These are phyloP conservation scores for Candolleomyces efflorescens DNA, from an alignment of 768 basidiomycete genomes.

Conservation along the genomic window DNA sequence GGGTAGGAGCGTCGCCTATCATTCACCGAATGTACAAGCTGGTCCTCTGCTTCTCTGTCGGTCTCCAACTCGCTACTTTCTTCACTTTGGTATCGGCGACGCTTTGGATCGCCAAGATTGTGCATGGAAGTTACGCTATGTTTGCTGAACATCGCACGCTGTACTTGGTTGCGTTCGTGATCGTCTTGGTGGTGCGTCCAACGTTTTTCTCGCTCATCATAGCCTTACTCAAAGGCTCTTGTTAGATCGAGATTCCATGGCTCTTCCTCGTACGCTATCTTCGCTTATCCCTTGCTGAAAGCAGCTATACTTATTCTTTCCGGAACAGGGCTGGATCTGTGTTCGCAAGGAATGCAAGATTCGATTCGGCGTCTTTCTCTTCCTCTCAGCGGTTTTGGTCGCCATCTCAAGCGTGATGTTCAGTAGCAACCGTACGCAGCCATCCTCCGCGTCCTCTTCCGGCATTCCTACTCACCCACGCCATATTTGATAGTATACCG, in stretches of 20 bases:
- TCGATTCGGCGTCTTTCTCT: constrained; percentile 35
- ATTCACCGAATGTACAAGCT: constrained; percentile 49
- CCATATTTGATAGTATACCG: constrained; percentile 31
- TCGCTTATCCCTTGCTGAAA: neutral
- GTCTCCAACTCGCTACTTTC: constrained; percentile 44
- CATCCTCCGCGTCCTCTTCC: neutral
- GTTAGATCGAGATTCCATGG: constrained; percentile 35
- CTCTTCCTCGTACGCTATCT: constrained; percentile 31
- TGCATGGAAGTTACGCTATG: constrained; percentile 27
- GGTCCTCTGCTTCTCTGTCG: constrained; percentile 45
- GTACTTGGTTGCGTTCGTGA: constrained; percentile 38
- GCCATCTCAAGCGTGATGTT: constrained; percentile 39
- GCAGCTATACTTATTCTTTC: neutral
- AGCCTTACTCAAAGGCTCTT: constrained; percentile 24
- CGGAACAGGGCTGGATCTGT: constrained; percentile 44
- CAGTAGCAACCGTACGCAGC: constrained; percentile 32
- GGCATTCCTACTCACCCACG: neutral
- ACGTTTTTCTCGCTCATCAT: neutral
- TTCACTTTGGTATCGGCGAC: constrained; percentile 42
- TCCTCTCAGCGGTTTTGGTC: constrained; percentile 34
- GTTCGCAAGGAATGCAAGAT: constrained; percentile 40
- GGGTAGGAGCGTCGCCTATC: constrained; percentile 42
- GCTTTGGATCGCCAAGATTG: constrained; percentile 49
- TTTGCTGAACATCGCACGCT: constrained; percentile 29
- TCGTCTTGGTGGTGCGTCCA: constrained; percentile 36